Conservation (phyloP, 1,284 basidiomycete species). For the Grifola frondosa region DNA sequence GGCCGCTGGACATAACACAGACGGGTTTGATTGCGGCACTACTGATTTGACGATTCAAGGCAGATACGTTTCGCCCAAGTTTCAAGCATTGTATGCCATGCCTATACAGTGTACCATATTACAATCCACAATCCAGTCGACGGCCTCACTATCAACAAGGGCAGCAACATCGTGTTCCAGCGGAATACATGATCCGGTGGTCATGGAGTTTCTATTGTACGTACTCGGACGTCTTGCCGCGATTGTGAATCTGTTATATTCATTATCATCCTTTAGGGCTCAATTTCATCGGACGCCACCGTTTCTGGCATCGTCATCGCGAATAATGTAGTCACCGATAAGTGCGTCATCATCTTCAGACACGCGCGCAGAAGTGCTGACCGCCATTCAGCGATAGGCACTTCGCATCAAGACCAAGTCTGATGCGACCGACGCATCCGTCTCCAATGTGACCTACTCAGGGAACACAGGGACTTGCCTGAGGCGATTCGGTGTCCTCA, state of each 20-base stretch:
- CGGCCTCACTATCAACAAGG: constrained; percentile 61
- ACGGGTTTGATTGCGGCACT: constrained; percentile 52
- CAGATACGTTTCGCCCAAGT: constrained; percentile 16
- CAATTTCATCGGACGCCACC: constrained; percentile 44
- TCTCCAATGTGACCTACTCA: constrained; percentile 39
- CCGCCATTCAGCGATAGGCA: constrained; percentile 33
- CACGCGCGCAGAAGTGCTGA: no score
- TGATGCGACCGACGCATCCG: constrained; percentile 33
- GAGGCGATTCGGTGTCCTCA: constrained; percentile 37
- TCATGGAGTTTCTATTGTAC: constrained; percentile 57
- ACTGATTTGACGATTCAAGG: constrained; percentile 45
- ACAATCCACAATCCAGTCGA: constrained; percentile 50
- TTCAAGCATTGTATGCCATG: constrained; percentile 1
- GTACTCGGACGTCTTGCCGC: no score
- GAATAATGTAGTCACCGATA: constrained; percentile 42
- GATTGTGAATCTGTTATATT: no score
- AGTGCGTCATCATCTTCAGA: constrained; percentile 15
- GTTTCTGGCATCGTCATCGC: constrained; percentile 48
- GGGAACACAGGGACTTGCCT: constrained; percentile 29
- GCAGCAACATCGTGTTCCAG: constrained; percentile 53
- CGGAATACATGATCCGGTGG: constrained; percentile 56
- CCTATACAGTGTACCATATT: constrained; percentile 4
- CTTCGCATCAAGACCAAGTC: constrained; percentile 43
- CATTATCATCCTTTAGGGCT: constrained; percentile 43
- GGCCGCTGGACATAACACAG: constrained; percentile 43